phyloP scores from a whole-genome alignment of 352 stramenopile species.

The Phytopythium helicoides region DNA sequence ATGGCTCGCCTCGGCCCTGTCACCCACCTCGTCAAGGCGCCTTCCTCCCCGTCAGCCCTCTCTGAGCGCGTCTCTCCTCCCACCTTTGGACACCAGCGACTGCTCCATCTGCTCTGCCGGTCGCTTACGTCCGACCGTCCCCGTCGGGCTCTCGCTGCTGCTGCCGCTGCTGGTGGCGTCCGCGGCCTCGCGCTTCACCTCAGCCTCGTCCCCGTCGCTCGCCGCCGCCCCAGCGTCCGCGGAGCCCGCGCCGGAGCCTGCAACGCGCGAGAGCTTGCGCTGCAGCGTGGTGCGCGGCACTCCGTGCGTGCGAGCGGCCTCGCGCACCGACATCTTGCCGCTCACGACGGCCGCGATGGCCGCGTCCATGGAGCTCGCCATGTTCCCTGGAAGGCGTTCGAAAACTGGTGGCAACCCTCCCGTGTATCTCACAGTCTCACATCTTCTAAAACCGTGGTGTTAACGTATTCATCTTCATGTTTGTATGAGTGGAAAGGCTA shows the following conservation, averaged over 20 bases:
- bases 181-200: constrained; percentile 5
- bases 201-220: constrained; percentile 2
- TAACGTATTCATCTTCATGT: too few relatives aligned
- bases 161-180: constrained; percentile 5
- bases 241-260: background rate
- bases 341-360: constrained; percentile 59
- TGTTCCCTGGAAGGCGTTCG: background rate
- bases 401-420: too few relatives aligned
- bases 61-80: background rate
- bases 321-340: constrained; percentile 62
- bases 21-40: background rate
- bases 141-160: constrained; percentile 17
- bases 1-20: constrained; percentile 75
- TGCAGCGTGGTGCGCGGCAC: constrained; percentile 78
- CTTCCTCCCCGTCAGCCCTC: background rate
- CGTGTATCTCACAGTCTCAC: too few relatives aligned
- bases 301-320: constrained; percentile 66
- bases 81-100: constrained; percentile 24
- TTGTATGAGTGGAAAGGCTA: too few relatives aligned
- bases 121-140: constrained; percentile 36
- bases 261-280: constrained; percentile 43
- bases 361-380: constrained; percentile 26
- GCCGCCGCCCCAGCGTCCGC: background rate
- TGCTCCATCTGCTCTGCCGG: constrained; percentile 36
- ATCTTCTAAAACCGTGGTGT: too few relatives aligned